These are phyloP conservation scores for Chytridiales sp. DNA, from an alignment of 371 early-diverging fungal species.

Conservation along the genomic window DNA sequence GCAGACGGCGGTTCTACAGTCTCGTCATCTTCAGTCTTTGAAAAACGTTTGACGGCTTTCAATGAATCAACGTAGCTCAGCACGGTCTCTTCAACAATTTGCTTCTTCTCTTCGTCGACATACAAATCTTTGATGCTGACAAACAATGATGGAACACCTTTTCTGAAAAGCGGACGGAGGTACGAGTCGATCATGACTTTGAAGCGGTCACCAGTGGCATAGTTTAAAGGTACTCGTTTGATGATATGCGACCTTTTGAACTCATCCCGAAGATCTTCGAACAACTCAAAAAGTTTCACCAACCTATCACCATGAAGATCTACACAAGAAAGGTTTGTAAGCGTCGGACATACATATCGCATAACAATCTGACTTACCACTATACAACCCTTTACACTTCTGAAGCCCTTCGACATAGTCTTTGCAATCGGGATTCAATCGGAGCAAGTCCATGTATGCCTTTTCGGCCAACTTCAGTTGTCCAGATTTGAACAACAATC, in stretches of 20 bases:
- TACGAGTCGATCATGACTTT: conserved; percentile 59
- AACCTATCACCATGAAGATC: conserved; percentile 41
- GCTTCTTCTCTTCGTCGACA: conserved; percentile 62
- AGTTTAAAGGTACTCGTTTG: conserved; percentile 70
- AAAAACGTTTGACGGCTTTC: conserved; percentile 35
- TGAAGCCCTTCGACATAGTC: conserved; percentile 69
- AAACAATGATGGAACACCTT: conserved; percentile 92
- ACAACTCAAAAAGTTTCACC: conserved; percentile 45
- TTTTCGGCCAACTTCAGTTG: conserved; percentile 71
- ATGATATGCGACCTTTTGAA: conserved; percentile 83
- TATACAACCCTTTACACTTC: conserved; percentile 47
- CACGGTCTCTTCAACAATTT: conserved; percentile 64
- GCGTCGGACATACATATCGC: too few species aligned
- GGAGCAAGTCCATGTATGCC: conserved; percentile 70
- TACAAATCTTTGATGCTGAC: conserved; percentile 76
- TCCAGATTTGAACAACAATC: conserved; percentile 68
- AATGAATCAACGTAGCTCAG: conserved; percentile 59
- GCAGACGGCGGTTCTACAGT: conserved; percentile 74
- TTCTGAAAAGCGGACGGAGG: conserved; percentile 71
- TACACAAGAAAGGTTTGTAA: not conserved
- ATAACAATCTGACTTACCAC: conserved; percentile 7
- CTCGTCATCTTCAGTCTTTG: conserved; percentile 20
- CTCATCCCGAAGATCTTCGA: conserved; percentile 61
- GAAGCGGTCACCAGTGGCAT: conserved; percentile 71
- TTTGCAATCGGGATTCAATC: conserved; percentile 78